Evolutionary conservation across 2,329 filamentous ascomycete species (phyloP), one percentile per base, ranked within the genome.

Genomic region (Colletotrichum aenigma): DNA sequence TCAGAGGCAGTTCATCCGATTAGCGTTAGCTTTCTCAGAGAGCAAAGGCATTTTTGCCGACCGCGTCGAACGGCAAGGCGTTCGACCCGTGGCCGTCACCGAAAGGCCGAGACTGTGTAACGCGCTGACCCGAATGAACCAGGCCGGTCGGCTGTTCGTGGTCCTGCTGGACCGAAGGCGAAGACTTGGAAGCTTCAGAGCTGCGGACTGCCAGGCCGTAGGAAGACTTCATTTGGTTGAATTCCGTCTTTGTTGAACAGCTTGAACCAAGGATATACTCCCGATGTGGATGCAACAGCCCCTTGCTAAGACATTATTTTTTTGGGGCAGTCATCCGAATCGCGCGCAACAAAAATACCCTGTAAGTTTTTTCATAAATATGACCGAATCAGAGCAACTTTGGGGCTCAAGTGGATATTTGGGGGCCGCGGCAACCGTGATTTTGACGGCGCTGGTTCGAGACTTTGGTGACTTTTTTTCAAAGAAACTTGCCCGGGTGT

Each of bases 1-100:
- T 69, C 73, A 38, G 13, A 52, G 64, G 38, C 62, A 48, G 73
- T 75, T 75, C 73, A 12, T 69, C 62, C 72, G 61, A 73, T 48
- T 24, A 21, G 60, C 32, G 36, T 67, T 56, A 74, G 38, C 26
- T 43, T 36, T 43, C 10, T n/a, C 32, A 48, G 48, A 16, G 15
- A 68, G 73, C 62, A 67, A 60, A n/a, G 38, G 55, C 32, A 38
- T 21, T 32, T 71, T 36, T 16, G 24, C 30, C 43, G 38, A 32
- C 21, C 55, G 36, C 55, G 38, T 60, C 28, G 36, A 69, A 73
- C 24, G 16, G 34, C 16, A 34, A 61, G 4, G 32, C n/a, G 10
- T 24, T 43, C 34, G 34, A 52, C 48, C 48, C n/a, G 18, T 28
- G 26, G 26, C 70, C 65, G 52, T 69, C 48, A 52, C 68, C 18